Base-by-base conservation (phyloP, 2,329 filamentous ascomycete species). In the Didymella segeticola region DNA sequence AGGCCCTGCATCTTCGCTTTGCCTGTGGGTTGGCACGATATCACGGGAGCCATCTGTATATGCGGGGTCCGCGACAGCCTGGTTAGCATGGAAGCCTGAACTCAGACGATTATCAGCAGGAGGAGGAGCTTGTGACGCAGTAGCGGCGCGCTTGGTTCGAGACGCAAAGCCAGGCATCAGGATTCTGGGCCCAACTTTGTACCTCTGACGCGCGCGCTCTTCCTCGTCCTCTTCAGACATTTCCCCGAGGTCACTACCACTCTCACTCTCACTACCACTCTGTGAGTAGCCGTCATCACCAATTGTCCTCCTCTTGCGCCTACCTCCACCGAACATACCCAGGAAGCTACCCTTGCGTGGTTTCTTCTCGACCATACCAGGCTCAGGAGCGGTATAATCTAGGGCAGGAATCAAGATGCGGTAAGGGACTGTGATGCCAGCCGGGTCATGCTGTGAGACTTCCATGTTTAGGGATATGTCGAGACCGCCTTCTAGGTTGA, bases 391-490 rank as follows among this genome's bases (percentile, higher is more conserved):
- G 8, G 51, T 61, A 43, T 79, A 86, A 64, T 77, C 77, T 45
- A 99, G 78, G 47, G 86, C 86, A 10, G 96, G 95, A 5, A 99
- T 88, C 1, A 98, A 82, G 5, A 99, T 78, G 31, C 91, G 83
- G 73, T 99, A 99, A 8, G 92, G 91, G 43, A 86, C 85, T 0
- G 95, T 99, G 60, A 91, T 91, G 12, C 95, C 96, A 0, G 89
- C 83, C 0, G 95, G 93, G 65, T 99, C 92, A 58, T 86, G 86
- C 37, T 90, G 84, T 65, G 89, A 92, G 57, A 97, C 86, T 76
- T 99, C 95, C 58, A 96, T 86, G 65, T 97, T 96, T 36, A 99
- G 77, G 43, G 86, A 89, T 29, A 99, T 88, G 61, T 97, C 92
- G 9, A 99, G 79, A 0, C 91, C 92, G 25, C 89, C 89, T 69